Evolutionary conservation across 352 stramenopile genomes (phyloP).

Genomic region (Phytopythium aichiense): DNA sequence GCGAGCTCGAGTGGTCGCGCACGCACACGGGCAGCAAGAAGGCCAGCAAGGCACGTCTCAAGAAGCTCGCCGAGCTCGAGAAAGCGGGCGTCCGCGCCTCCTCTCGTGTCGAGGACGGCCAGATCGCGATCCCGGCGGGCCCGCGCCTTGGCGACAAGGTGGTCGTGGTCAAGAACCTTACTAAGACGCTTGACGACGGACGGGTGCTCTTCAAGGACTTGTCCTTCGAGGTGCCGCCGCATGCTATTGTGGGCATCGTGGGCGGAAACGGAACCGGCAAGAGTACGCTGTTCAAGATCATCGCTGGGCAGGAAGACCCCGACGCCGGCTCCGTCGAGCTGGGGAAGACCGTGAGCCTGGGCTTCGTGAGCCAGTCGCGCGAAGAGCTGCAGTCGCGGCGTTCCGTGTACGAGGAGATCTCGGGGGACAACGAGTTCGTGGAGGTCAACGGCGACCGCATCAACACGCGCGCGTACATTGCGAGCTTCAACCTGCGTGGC

Average conservation of each 20-base stretch:
- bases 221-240: conserved; percentile 93
- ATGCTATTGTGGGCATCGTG: conserved; percentile 96
- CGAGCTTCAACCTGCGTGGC: conserved; percentile 81
- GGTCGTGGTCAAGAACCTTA: conserved; percentile 74
- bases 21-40: conserved; percentile 79
- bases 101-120: conserved; percentile 68
- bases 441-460: conserved; percentile 72
- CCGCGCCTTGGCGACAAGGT: conserved; percentile 93
- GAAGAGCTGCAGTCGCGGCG: conserved; percentile 60
- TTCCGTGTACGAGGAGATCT: conserved; percentile 85
- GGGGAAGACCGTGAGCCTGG: conserved; percentile 74
- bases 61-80: conserved; percentile 92
- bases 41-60: conserved; percentile 91
- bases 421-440: conserved; percentile 81
- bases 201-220: conserved; percentile 92
- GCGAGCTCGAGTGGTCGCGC: conserved; percentile 95
- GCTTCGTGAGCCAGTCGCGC: conserved; percentile 76
- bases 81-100: conserved; percentile 41
- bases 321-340: conserved; percentile 77
- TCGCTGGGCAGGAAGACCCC: conserved; percentile 88
- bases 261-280: conserved; percentile 98
- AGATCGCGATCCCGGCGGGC: conserved; percentile 91
- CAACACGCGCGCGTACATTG: conserved; percentile 84
- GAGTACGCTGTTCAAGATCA: conserved; percentile 95
- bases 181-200: conserved; percentile 66